phyloP scores from a whole-genome alignment of 1,284 basidiomycete genomes.

The Sanghuangporus sanghuang region DNA sequence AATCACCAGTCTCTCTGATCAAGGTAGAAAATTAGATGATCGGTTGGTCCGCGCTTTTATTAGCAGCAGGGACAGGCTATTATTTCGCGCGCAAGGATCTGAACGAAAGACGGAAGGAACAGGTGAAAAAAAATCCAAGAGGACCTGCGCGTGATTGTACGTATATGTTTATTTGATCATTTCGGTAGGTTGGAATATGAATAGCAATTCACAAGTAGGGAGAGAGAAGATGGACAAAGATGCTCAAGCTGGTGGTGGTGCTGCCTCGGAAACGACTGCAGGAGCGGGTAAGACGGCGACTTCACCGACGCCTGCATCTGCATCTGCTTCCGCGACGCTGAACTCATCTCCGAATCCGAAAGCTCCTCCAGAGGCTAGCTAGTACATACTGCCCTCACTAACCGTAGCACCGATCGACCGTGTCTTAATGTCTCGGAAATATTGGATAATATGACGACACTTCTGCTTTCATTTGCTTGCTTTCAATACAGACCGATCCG shows the following conservation, averaged over 20 bases:
- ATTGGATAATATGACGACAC: not conserved
- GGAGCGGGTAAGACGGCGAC: not conserved
- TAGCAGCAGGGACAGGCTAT: constrained; percentile 41
- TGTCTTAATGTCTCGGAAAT: not conserved
- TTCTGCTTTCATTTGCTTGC: no score
- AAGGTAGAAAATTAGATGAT: constrained; percentile 24
- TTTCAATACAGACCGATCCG: not conserved
- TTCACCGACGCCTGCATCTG: not conserved
- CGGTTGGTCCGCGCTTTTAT: constrained; percentile 36
- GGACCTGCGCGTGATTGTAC: constrained; percentile 36
- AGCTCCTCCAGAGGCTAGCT: not conserved
- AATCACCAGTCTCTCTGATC: not conserved
- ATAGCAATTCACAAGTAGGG: not conserved
- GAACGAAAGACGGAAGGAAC: constrained; percentile 32
- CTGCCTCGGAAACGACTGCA: not conserved
- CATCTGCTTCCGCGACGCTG: not conserved
- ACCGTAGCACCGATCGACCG: no score
- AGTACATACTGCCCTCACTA: not conserved
- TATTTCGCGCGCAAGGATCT: constrained; percentile 41
- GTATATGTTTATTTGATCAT: constrained; percentile 15
- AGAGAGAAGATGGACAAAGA: not conserved
- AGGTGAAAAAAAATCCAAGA: constrained; percentile 29
- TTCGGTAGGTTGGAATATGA: no score
- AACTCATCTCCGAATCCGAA: not conserved
- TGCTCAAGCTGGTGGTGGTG: not conserved